Evolutionary conservation across 176 grass and related monocot species (phyloP), one percentile per base, ranked within the genome.

Genomic region (Carex scoparia): DNA sequence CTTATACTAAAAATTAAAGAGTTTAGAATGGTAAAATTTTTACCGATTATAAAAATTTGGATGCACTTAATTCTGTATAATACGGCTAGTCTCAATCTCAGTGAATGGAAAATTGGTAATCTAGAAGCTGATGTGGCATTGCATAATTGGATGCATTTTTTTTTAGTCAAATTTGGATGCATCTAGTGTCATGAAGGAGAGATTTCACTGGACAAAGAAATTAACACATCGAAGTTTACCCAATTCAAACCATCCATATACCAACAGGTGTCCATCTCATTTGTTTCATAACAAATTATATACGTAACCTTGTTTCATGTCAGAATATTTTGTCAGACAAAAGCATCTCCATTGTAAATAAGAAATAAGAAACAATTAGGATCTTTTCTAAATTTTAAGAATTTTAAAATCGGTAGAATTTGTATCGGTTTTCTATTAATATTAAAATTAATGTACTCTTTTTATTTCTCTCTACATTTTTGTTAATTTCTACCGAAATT

Each of bases 251-350:
- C 74, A 79, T 58, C 6, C 51, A 79, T 33, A 79, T 10, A 30
- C 38, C 78, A 56, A 81, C 78, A 62, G 15, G 56, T 81, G 48
- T 81, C 30, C 7, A 81, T 33, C 31, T 35, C 65, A 84, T 51
- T 23, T 23, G 33, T 49, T 65, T 51, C 33, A 83, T 44, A 18
- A 42, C 37, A 19, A 15, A 70, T 6, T 19, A 70, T 19, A 71
- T 40, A 40, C 38, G 38, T 40, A 40, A 40, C 38, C 38, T 40
- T 40, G 5, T 40, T 40, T 40, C 38, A 71, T 71, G 44, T 71
- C 35, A 4, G 33, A 13, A 30, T 10, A 13, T 54, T 13, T 77
- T 77, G 72, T 55, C 46, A 56, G 46, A 79, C 23, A 79, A 23
- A 57, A 56, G 51, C 55, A 60, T 0, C 46, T 35, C 65, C 64